Conservation (phyloP, 768 basidiomycete species). For the Amanita fuliginea region DNA sequence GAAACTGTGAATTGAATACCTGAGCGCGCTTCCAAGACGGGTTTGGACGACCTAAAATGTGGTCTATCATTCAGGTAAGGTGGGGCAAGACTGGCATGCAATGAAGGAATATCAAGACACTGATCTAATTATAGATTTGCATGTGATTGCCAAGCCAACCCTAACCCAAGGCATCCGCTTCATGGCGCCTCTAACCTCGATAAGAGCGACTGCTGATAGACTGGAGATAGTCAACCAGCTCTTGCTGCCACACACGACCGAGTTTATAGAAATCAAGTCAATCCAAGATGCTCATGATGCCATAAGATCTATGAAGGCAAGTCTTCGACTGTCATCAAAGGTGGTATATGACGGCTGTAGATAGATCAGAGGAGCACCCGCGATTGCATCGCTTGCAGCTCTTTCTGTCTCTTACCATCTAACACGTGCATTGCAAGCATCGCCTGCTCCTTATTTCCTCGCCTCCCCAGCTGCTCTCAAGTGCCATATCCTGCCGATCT, state of each 20-base stretch:
- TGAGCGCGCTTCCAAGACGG: conserved; percentile 86
- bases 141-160: conserved; percentile 13
- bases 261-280: conserved; percentile 55
- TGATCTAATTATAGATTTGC: conserved; percentile 5
- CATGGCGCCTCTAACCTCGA: conserved; percentile 24
- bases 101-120: conserved; percentile 8
- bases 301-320: conserved; percentile 91
- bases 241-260: conserved; percentile 63
- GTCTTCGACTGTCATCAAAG: neutral
- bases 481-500: conserved; percentile 41
- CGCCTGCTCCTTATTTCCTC: conserved; percentile 43
- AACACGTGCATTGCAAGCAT: conserved; percentile 34
- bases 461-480: conserved; percentile 39
- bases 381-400: conserved; percentile 87
- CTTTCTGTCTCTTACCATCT: conserved; percentile 65
- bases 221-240: conserved; percentile 90
- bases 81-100: conserved; percentile 3
- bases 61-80: conserved; percentile 71
- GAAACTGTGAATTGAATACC: conserved; percentile 23
- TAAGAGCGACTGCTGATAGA: conserved; percentile 26
- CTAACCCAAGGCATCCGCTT: conserved; percentile 13
- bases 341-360: conserved; percentile 5
- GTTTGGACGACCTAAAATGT: conserved; percentile 78
- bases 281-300: conserved; percentile 85
- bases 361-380: conserved; percentile 79